phyloP scores from a whole-genome alignment of 1,284 basidiomycete genomes.

The Ceraceosorus bombacis region DNA sequence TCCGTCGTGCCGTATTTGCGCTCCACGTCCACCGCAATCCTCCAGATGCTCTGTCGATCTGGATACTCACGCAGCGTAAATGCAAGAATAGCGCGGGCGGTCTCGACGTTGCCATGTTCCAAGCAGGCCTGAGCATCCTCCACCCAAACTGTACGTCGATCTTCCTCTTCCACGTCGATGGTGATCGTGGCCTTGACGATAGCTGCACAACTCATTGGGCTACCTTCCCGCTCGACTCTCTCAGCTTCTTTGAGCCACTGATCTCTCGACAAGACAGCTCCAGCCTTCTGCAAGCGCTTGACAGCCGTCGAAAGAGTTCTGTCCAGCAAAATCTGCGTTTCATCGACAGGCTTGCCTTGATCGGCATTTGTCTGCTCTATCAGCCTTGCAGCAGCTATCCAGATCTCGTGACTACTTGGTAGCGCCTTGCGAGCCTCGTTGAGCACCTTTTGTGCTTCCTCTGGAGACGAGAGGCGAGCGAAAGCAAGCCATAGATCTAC shows the following conservation, averaged over 20 bases:
- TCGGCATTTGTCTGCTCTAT: slow-evolving; percentile 56
- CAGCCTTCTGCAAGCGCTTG: slow-evolving; percentile 66
- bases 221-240: slow-evolving; percentile 77
- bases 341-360: slow-evolving; percentile 54
- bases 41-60: slow-evolving; percentile 73
- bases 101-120: slow-evolving; percentile 66
- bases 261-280: slow-evolving; percentile 80
- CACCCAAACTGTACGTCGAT: slow-evolving; percentile 79
- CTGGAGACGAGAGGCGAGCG: slow-evolving; percentile 81
- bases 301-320: slow-evolving; percentile 80
- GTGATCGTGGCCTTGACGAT: slow-evolving; percentile 87
- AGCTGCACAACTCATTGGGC: slow-evolving; percentile 77
- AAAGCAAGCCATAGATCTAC: slow-evolving; percentile 96
- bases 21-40: slow-evolving; percentile 81
- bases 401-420: slow-evolving; percentile 94
- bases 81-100: slow-evolving; percentile 76
- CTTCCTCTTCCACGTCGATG: slow-evolving; percentile 90
- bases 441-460: slow-evolving; percentile 81
- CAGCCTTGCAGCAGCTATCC: slow-evolving; percentile 89
- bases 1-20: slow-evolving; percentile 75
- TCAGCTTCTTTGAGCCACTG: slow-evolving; percentile 96
- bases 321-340: slow-evolving; percentile 68
- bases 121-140: slow-evolving; percentile 80
- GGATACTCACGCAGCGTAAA: slow-evolving; percentile 88
- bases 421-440: slow-evolving; percentile 91